These are phyloP conservation scores for Tilletia setariae DNA, from an alignment of 1,284 basidiomycete species.

Conservation along the genomic window DNA sequence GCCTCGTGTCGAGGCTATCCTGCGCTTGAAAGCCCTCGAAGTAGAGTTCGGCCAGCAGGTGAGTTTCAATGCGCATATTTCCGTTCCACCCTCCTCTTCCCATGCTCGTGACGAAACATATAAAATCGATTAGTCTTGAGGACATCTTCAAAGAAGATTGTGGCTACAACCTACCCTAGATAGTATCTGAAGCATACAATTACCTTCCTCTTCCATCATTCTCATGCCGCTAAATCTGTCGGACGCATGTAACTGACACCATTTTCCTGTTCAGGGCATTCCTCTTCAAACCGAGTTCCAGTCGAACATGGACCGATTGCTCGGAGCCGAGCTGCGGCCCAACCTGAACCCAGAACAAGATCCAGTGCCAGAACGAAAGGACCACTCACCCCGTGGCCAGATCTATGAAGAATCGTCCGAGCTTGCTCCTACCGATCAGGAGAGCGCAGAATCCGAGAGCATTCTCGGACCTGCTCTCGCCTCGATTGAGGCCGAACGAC, in stretches of 20 bases:
- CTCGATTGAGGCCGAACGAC: slow-evolving; percentile 21
- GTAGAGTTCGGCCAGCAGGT: slow-evolving; percentile 41
- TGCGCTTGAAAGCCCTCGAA: slow-evolving; percentile 50
- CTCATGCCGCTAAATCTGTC: background rate
- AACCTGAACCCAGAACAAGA: slow-evolving; percentile 28
- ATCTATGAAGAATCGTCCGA: slow-evolving; percentile 19
- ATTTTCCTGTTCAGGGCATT: slow-evolving; percentile 26
- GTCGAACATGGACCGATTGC: slow-evolving; percentile 45
- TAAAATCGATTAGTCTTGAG: slow-evolving; percentile 53
- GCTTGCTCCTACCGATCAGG: slow-evolving; percentile 1
- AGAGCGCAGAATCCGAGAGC: slow-evolving; percentile 42
- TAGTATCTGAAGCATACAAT: slow-evolving; percentile 15
- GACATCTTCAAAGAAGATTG: slow-evolving; percentile 28
- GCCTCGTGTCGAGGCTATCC: slow-evolving; percentile 42
- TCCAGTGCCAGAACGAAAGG: slow-evolving; percentile 23
- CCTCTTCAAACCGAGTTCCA: slow-evolving; percentile 47
- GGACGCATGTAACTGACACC: background rate
- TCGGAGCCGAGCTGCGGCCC: slow-evolving; percentile 29
- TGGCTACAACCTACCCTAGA: slow-evolving; percentile 31
- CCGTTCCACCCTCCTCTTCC: background rate
- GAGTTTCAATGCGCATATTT: slow-evolving; percentile 19
- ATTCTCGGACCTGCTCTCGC: slow-evolving; percentile 33
- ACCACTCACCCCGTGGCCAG: slow-evolving; percentile 26
- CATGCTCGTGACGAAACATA: slow-evolving; percentile 32
- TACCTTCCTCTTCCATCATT: background rate